phyloP scores from a whole-genome alignment of 306 rosid genomes.

The Hylodesmum podocarpum region DNA sequence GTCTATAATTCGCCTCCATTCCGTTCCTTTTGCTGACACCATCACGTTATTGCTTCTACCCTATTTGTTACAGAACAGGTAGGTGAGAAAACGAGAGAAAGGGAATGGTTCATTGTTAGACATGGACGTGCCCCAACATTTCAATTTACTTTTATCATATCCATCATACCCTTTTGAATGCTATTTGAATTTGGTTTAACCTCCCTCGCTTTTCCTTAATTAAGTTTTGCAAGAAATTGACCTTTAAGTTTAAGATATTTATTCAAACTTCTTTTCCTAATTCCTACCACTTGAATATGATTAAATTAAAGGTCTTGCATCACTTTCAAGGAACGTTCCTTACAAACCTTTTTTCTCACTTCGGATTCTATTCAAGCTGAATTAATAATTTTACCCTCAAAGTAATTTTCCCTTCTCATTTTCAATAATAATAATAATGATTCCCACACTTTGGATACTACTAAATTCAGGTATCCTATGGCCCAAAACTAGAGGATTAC shows the following conservation, averaged over 20 bases:
- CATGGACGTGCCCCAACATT: not conserved
- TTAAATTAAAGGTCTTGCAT: not conserved
- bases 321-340: not conserved
- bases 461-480: not conserved
- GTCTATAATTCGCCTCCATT: slow-evolving; percentile 39
- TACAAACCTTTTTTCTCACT: not conserved
- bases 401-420: not conserved
- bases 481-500: not conserved
- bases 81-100: slow-evolving; percentile 28
- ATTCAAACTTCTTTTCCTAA: not conserved
- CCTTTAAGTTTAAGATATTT: not conserved
- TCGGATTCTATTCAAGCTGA: not conserved
- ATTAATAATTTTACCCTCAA: not conserved
- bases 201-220: not conserved
- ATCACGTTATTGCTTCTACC: slow-evolving; percentile 49
- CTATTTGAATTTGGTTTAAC: not conserved
- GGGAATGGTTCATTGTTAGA: not conserved
- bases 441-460: not conserved
- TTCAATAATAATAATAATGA: not conserved
- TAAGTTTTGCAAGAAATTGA: not conserved
- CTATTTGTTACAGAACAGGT: not conserved
- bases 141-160: not conserved
- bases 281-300: slow-evolving; percentile 2
- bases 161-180: not conserved
- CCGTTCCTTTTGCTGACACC: slow-evolving; percentile 70